Evolutionary conservation across 768 basidiomycete species (phyloP).

Genomic region (Royoungia palumana): DNA sequence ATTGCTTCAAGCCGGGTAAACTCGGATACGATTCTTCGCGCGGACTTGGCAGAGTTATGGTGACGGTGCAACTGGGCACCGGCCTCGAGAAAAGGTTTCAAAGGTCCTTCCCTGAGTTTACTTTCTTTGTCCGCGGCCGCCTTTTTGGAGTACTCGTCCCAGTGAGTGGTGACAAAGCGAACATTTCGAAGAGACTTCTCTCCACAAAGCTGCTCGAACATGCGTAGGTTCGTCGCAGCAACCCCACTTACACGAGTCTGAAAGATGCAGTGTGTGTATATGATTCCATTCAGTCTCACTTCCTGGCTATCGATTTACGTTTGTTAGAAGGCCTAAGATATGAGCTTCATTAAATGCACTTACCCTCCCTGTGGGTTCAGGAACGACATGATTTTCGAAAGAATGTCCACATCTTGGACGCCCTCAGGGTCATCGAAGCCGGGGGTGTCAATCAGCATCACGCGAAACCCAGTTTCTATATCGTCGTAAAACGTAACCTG

Average conservation of each 20-base stretch:
- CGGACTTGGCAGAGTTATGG: conserved; percentile 36
- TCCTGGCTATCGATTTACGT: background rate
- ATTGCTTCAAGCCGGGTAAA: conserved; percentile 36
- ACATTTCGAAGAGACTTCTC: conserved; percentile 40
- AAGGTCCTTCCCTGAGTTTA: conserved; percentile 37
- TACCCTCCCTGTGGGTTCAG: no score
- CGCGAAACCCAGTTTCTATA: no score
- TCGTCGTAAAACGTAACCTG: no score
- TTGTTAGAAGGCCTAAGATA: background rate
- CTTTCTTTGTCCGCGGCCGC: conserved; percentile 24
- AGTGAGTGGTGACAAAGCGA: conserved; percentile 45
- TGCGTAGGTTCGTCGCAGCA: conserved; percentile 38
- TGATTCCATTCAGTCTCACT: conserved; percentile 37
- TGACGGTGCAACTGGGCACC: conserved; percentile 41
- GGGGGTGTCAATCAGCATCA: no score
- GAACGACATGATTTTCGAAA: no score
- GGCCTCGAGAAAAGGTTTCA: conserved; percentile 40
- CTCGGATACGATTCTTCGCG: conserved; percentile 36
- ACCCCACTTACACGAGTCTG: conserved; percentile 42
- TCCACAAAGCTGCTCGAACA: conserved; percentile 46
- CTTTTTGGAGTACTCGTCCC: conserved; percentile 32
- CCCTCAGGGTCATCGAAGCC: no score
- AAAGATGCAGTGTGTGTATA: conserved; percentile 44
- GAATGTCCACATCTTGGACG: no score
- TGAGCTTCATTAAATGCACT: background rate